Evolutionary conservation across 768 basidiomycete genomes (phyloP).

Genomic region (Dacryopinax primogenitus): DNA sequence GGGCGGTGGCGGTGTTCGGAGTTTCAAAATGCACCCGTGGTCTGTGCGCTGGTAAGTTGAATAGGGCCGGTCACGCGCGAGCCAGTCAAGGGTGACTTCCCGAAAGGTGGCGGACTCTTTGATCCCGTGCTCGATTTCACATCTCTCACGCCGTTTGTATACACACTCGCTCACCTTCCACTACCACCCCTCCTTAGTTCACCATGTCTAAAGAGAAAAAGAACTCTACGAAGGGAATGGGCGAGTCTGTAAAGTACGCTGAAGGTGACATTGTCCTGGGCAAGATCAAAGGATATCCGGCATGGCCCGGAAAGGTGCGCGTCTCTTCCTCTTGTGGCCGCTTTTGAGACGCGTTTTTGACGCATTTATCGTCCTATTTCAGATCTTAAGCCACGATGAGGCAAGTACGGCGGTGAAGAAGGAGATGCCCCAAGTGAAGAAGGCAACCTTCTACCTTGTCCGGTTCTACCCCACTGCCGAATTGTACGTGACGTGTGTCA

Average conservation of each 20-base stretch:
- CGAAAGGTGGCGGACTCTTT: slow-evolving; percentile 1
- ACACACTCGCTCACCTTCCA: not conserved
- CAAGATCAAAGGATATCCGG: slow-evolving; percentile 85
- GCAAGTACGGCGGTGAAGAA: slow-evolving; percentile 49
- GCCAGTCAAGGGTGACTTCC: not conserved
- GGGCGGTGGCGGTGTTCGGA: not conserved
- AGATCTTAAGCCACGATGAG: slow-evolving; percentile 68
- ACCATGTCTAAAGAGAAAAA: slow-evolving; percentile 5
- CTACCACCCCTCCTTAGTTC: not conserved
- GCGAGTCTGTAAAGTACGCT: slow-evolving; percentile 36
- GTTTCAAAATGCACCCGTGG: not conserved
- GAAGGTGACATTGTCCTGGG: slow-evolving; percentile 78
- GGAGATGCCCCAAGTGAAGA: slow-evolving; percentile 63
- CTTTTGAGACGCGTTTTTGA: slow-evolving; percentile 13
- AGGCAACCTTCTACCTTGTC: slow-evolving; percentile 55
- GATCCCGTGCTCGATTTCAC: slow-evolving; percentile 9
- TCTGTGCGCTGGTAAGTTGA: not conserved
- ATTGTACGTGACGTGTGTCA: slow-evolving; percentile 49
- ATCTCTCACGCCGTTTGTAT: not conserved
- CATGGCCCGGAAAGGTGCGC: slow-evolving; percentile 91
- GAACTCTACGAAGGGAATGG: not conserved
- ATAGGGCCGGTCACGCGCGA: slow-evolving; percentile 3
- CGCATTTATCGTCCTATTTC: slow-evolving; percentile 10
- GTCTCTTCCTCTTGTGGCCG: slow-evolving; percentile 20
- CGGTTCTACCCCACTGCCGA: slow-evolving; percentile 91